Evolutionary conservation across 1,284 basidiomycete species (phyloP).

Genomic region (Austroboletus novae-zelandiae): DNA sequence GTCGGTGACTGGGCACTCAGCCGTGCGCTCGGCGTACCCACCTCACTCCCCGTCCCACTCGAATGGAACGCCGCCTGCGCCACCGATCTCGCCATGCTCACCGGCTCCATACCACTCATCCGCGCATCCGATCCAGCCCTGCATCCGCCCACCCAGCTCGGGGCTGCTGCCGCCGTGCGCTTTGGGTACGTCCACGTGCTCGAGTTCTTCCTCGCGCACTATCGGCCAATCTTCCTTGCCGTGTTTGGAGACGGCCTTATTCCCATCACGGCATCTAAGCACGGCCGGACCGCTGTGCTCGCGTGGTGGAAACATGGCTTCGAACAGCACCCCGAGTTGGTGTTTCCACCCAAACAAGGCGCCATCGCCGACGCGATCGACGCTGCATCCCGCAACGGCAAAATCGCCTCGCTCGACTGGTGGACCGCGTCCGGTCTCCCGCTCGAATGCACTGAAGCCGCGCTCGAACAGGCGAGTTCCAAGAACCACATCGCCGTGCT

Average conservation of each 20-base stretch:
- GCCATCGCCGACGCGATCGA: conserved; percentile 66
- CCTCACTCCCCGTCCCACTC: conserved; percentile 58
- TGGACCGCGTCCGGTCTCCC: conserved; percentile 57
- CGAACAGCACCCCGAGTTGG: conserved; percentile 53
- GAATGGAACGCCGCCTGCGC: conserved; percentile 69
- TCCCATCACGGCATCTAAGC: conserved; percentile 68
- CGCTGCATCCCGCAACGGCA: conserved; percentile 67
- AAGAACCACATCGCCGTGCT: conserved; percentile 70
- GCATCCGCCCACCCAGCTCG: conserved; percentile 63
- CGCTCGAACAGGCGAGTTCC: conserved; percentile 72
- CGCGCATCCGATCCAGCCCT: conserved; percentile 52
- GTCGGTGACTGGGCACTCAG: conserved; percentile 80
- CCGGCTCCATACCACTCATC: conserved; percentile 57
- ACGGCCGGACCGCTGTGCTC: conserved; percentile 70
- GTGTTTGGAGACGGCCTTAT: conserved; percentile 64
- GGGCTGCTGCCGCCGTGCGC: conserved; percentile 62
- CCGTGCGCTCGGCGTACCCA: conserved; percentile 70
- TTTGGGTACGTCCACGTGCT: conserved; percentile 76
- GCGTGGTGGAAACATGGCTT: conserved; percentile 76
- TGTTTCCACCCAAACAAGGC: conserved; percentile 48
- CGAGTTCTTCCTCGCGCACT: conserved; percentile 62
- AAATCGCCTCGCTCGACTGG: conserved; percentile 67
- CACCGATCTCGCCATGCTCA: conserved; percentile 67
- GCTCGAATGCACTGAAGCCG: conserved; percentile 70
- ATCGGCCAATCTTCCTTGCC: conserved; percentile 59